Evolutionary conservation across 1,284 basidiomycete genomes (phyloP).

Genomic region (Papiliotrema flavescens): DNA sequence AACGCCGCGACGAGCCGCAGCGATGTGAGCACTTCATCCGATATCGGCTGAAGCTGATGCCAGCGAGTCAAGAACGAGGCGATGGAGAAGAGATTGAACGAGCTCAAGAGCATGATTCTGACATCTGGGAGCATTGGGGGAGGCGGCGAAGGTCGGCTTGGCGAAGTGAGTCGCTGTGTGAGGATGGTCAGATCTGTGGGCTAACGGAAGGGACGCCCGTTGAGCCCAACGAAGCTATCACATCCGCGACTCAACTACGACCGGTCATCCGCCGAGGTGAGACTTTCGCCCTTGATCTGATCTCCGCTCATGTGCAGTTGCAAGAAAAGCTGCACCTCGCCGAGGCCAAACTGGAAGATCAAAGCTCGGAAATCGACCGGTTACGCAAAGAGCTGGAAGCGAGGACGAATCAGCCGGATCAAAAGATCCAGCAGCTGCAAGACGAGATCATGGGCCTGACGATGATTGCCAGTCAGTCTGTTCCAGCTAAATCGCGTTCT

Average conservation of each 20-base stretch:
- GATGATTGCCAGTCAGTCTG: constrained; percentile 43
- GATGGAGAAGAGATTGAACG: constrained; percentile 72
- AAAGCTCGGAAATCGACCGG: constrained; percentile 64
- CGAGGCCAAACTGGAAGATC: constrained; percentile 67
- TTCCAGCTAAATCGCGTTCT: not conserved
- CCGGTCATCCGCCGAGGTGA: constrained; percentile 72
- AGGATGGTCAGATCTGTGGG: not conserved
- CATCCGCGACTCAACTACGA: constrained; percentile 62
- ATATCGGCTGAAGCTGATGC: constrained; percentile 9
- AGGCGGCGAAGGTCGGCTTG: not conserved
- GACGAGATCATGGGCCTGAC: constrained; percentile 41
- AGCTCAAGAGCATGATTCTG: constrained; percentile 79
- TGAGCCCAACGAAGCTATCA: constrained; percentile 69
- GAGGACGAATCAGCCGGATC: constrained; percentile 37
- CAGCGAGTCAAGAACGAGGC: constrained; percentile 58
- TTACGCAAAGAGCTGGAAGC: constrained; percentile 52
- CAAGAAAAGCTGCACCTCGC: constrained; percentile 80
- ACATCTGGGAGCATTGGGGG: constrained; percentile 77
- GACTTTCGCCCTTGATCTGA: constrained; percentile 11
- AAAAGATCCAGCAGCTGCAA: constrained; percentile 41
- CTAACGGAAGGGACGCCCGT: constrained; percentile 58
- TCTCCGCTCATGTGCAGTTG: constrained; percentile 53
- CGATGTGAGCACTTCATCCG: constrained; percentile 62
- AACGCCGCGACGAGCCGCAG: constrained; percentile 62
- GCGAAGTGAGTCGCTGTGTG: constrained; percentile 11